A percentile compares a stretch with the other conserved stretches of the same genome.
phyloP scores from a whole-genome alignment of 2,329 filamentous ascomycete species.

The Apiospora malaysiana region DNA sequence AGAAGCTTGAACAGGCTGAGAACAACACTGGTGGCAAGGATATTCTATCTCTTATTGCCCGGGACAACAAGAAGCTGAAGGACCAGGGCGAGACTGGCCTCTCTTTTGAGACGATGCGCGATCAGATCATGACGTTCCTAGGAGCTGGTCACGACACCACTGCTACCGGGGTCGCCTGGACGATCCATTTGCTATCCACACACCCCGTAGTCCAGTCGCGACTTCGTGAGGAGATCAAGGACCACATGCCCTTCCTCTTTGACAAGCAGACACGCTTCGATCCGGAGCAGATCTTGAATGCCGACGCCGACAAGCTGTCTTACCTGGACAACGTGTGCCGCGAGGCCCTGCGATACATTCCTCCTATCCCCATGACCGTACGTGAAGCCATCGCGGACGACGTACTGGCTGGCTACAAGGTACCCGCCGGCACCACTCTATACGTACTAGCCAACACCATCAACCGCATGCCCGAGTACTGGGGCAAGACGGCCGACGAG shows the following conservation, averaged over 20 bases:
- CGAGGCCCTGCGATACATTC: slow-evolving; percentile 52
- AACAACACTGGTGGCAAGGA: slow-evolving; percentile 41
- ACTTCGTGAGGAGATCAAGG: slow-evolving; percentile 47
- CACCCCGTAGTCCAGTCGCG: slow-evolving; percentile 45
- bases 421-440: slow-evolving; percentile 49
- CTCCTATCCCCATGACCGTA: slow-evolving; percentile 53
- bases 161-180: slow-evolving; percentile 50
- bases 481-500: slow-evolving; percentile 46
- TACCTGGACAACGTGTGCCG: slow-evolving; percentile 54
- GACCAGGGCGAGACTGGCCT: slow-evolving; percentile 42
- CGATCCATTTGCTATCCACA: slow-evolving; percentile 46
- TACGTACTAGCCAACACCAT: slow-evolving; percentile 49
- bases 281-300: slow-evolving; percentile 34
- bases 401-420: slow-evolving; percentile 44
- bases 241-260: slow-evolving; percentile 46
- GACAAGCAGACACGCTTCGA: slow-evolving; percentile 40
- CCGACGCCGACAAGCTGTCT: slow-evolving; percentile 47
- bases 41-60: slow-evolving; percentile 47
- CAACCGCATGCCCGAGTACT: slow-evolving; percentile 46
- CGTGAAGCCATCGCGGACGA: slow-evolving; percentile 47
- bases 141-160: slow-evolving; percentile 51
- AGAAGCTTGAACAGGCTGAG: slow-evolving; percentile 42
- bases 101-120: slow-evolving; percentile 44
- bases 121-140: slow-evolving; percentile 49
- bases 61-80: slow-evolving; percentile 48